These are phyloP conservation scores for Earliella scabrosa DNA, from an alignment of 1,284 basidiomycete genomes.

Conservation along the genomic window DNA sequence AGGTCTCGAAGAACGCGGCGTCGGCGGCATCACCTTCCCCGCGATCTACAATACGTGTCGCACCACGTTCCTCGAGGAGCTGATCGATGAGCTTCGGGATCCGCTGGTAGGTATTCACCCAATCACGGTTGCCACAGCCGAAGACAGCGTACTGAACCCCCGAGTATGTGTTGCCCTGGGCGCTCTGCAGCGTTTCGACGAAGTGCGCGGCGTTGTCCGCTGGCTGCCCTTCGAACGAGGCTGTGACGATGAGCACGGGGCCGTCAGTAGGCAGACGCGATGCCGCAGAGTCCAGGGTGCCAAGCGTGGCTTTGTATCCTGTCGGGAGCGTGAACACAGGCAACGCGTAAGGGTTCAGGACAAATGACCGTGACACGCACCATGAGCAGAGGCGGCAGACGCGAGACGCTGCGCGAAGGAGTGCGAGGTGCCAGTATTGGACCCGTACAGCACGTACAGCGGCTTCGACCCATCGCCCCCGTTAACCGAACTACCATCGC, in stretches of 20 bases:
- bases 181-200: conserved; percentile 43
- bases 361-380: no score
- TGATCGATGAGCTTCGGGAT: conserved; percentile 51
- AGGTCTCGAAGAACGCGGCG: conserved; percentile 49
- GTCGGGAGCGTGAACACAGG: background rate
- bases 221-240: conserved; percentile 55
- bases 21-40: conserved; percentile 50
- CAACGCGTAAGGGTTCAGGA: no score
- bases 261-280: conserved; percentile 47
- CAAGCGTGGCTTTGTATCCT: conserved; percentile 47
- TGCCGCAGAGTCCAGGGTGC: conserved; percentile 47
- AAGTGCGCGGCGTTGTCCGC: conserved; percentile 54
- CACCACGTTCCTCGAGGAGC: conserved; percentile 43
- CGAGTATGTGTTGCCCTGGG: conserved; percentile 34
- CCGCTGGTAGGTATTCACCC: conserved; percentile 55
- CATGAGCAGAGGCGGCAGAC: conserved; percentile 42
- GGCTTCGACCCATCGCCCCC: conserved; percentile 19
- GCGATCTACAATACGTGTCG: conserved; percentile 42
- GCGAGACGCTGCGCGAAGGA: conserved; percentile 52
- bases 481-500: background rate
- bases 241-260: conserved; percentile 52
- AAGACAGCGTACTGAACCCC: conserved; percentile 52
- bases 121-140: conserved; percentile 58
- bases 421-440: conserved; percentile 55
- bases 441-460: conserved; percentile 49